These are phyloP conservation scores for Leishmania martiniquensis DNA, from an alignment of 208 protist species.

Conservation along the genomic window DNA sequence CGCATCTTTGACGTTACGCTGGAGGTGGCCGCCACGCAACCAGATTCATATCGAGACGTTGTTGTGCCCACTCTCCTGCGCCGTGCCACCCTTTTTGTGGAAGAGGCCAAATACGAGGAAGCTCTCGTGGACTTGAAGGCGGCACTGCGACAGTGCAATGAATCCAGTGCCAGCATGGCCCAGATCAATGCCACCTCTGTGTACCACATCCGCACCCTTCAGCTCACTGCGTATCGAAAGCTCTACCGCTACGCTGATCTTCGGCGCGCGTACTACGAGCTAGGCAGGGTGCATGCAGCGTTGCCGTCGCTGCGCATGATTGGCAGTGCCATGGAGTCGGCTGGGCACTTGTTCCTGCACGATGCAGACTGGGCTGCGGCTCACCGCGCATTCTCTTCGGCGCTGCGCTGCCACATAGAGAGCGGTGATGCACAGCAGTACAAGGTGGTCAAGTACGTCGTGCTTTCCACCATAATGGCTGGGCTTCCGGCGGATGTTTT, in stretches of 20 bases:
- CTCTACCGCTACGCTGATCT: constrained; percentile 28
- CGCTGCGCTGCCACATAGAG: constrained; percentile 95
- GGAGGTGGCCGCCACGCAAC: constrained; percentile 52
- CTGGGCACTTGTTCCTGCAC: constrained; percentile 85
- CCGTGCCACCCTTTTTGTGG: constrained; percentile 22
- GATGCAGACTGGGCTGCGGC: constrained; percentile 92
- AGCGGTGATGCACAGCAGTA: constrained; percentile 93
- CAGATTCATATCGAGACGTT: constrained; percentile 33
- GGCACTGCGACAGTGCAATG: constrained; percentile 17
- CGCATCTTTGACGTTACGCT: constrained; percentile 76
- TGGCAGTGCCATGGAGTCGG: constrained; percentile 93
- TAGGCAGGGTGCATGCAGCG: constrained; percentile 55
- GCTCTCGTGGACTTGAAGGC: constrained; percentile 19
- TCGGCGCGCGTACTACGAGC: constrained; percentile 47
- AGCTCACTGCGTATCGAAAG: constrained; percentile 25
- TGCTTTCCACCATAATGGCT: constrained; percentile 88
- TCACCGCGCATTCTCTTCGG: constrained; percentile 92
- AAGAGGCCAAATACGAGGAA: constrained; percentile 15
- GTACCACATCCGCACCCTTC: constrained; percentile 18
- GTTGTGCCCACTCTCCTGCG: constrained; percentile 94
- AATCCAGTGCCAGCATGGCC: not conserved
- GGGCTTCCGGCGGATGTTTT: constrained; percentile 40
- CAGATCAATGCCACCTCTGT: constrained; percentile 24
- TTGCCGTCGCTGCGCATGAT: constrained; percentile 88
- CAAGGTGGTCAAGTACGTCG: constrained; percentile 90